Conservation (phyloP, 179 eudicot species). For the Carnegiea gigantea region DNA sequence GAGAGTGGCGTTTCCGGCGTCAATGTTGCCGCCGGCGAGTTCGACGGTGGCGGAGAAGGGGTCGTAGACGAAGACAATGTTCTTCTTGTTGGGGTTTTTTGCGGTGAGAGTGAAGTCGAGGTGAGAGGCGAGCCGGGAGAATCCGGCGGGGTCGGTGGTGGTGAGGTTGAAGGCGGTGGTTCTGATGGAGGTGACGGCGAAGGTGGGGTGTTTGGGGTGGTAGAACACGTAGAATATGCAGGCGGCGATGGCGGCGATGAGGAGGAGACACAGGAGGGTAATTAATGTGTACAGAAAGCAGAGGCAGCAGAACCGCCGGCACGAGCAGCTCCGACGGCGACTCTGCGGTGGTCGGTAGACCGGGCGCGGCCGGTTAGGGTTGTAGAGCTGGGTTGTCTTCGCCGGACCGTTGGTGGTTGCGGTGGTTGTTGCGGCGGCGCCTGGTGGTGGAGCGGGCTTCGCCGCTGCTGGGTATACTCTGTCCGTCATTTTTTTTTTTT, state of each 20-base stretch:
- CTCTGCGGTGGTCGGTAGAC: conserved; percentile 57
- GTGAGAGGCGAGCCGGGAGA: conserved; percentile 43
- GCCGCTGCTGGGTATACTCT: conserved; percentile 41
- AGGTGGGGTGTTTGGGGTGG: conserved; percentile 51
- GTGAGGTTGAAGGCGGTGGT: conserved; percentile 40
- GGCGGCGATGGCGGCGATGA: conserved; percentile 55
- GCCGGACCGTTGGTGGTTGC: conserved; percentile 30
- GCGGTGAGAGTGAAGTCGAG: conserved; percentile 67
- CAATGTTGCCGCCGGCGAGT: conserved; percentile 23
- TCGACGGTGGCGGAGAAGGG: conserved; percentile 22
- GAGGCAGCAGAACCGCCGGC: conserved; percentile 49
- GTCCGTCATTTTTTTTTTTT: conserved; percentile 38
- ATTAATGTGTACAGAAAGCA: conserved; percentile 51
- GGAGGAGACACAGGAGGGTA: conserved; percentile 38
- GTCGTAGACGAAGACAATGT: conserved; percentile 38
- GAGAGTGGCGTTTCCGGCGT: conserved; percentile 46
- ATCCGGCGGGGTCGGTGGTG: conserved; percentile 44
- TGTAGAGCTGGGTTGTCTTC: conserved; percentile 54
- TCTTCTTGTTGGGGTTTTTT: conserved; percentile 69
- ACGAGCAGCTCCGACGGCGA: conserved; percentile 36
- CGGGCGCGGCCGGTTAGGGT: conserved; percentile 62
- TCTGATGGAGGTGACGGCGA: conserved; percentile 32
- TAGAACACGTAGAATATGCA: conserved; percentile 55
- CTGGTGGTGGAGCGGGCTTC: conserved; percentile 33
- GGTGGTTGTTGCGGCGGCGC: conserved; percentile 39